Evolutionary conservation across 371 early-diverging fungal genomes (phyloP).

Genomic region (Haplosporangium sp.): DNA sequence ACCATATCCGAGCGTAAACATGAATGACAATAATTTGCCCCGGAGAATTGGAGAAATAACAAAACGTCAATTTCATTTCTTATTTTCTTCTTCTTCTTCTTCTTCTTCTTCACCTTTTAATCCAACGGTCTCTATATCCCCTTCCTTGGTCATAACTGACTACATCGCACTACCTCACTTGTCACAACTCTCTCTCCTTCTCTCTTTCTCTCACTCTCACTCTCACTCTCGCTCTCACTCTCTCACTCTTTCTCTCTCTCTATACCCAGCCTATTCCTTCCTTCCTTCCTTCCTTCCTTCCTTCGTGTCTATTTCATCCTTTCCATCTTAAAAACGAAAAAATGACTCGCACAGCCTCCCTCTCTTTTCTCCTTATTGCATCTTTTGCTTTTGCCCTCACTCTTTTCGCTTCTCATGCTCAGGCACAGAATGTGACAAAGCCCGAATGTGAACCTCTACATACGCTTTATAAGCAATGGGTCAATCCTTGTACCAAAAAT

Average conservation of each 20-base stretch:
- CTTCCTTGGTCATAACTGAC: neutral
- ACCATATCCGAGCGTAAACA: neutral
- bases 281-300: neutral
- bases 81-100: neutral
- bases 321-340: neutral
- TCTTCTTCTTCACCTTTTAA: neutral
- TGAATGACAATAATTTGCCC: neutral
- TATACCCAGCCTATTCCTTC: neutral
- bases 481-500: slow-evolving; percentile 25
- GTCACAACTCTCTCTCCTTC: neutral
- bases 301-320: neutral
- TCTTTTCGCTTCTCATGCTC: slow-evolving; percentile 6
- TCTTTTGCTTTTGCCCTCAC: neutral
- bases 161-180: neutral
- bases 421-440: slow-evolving; percentile 21
- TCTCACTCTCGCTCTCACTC: neutral
- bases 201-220: neutral
- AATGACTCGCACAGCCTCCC: slow-evolving; percentile 18
- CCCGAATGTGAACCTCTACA: slow-evolving; percentile 40
- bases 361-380: slow-evolving; percentile 16
- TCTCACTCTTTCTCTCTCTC: neutral
- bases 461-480: slow-evolving; percentile 27
- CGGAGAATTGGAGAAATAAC: slow-evolving; percentile 5
- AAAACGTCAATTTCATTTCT: neutral
- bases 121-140: neutral